These are phyloP conservation scores for Lentinula guzmanii DNA, from an alignment of 768 basidiomycete species.

Conservation along the genomic window DNA sequence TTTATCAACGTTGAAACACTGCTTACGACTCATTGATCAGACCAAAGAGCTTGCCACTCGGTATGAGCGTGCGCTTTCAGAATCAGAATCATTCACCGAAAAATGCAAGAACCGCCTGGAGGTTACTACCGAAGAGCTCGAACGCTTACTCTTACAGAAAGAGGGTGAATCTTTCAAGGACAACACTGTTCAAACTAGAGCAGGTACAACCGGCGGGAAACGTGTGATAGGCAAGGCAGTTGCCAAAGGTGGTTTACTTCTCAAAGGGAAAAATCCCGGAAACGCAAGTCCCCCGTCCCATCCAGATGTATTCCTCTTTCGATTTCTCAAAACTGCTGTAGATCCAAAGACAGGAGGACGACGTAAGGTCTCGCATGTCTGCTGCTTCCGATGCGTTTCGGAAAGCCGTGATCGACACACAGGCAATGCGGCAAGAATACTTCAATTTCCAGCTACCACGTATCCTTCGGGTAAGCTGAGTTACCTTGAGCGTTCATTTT, in stretches of 20 bases:
- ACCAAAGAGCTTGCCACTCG: constrained; percentile 88
- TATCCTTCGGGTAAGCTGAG: constrained; percentile 66
- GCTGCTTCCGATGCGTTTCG: constrained; percentile 82
- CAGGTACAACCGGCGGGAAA: constrained; percentile 63
- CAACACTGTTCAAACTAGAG: constrained; percentile 59
- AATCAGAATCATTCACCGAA: constrained; percentile 81
- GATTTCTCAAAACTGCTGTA: constrained; percentile 22
- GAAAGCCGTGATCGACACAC: constrained; percentile 86
- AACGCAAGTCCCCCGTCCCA: constrained; percentile 40
- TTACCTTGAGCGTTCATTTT: background rate
- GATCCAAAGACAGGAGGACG: constrained; percentile 93
- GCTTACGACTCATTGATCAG: constrained; percentile 26
- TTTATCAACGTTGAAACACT: constrained; percentile 7
- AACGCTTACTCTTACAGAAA: constrained; percentile 87
- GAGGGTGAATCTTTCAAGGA: constrained; percentile 92
- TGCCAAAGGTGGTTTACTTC: constrained; percentile 79
- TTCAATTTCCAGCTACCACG: constrained; percentile 96
- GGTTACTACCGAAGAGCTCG: constrained; percentile 87
- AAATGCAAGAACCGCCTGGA: constrained; percentile 88
- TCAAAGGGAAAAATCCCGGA: constrained; percentile 91
- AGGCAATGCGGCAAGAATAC: constrained; percentile 91
- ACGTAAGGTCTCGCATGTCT: constrained; percentile 82
- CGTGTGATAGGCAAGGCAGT: constrained; percentile 88
- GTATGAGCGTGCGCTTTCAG: constrained; percentile 84
- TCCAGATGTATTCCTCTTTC: constrained; percentile 6